Base-by-base conservation (phyloP, 176 grass and related monocot genomes). In the Poa annua region DNA sequence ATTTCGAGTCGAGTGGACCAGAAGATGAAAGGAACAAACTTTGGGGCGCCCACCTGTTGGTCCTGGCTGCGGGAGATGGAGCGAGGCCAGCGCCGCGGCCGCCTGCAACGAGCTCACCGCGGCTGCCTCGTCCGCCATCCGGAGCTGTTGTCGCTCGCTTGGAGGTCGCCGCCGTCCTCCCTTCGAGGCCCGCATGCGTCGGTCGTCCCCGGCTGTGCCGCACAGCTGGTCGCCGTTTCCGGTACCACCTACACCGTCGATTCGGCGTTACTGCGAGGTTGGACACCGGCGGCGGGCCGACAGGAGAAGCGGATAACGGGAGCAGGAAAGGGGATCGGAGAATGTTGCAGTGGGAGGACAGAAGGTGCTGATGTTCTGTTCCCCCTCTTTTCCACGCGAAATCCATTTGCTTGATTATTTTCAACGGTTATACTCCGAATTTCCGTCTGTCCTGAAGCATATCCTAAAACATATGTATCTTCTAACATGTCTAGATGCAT, bases 301-400 rank as follows among this genome's bases (percentile, higher is more conserved):
- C 21, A 5, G 68, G 39, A 71, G 69, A 13, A 48, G 69, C 21
- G 69, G 69, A 72, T 72, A 72, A 72, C 25, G 69, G 69, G 41
- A 47, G n/a, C 39, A 47, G 39, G 68, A 16, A 71, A 71, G 68
- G 68, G 68, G 69, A 72, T 72, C 69, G 11, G 42, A 48, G 42
- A 48, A 72, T 72, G 69, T 72, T 72, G 69, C 69, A 48, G 69
- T 48, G 68, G 68, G 68, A 47, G 68, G 68, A 48, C 68, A 5
- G 21, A 47, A 24, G 68, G 11, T 24, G 68, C 48, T 15, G 39
- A 24, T 42, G 42, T 47, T 25, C 6, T 47, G n/a, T 59, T 11
- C 8, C 7, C 11, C 45, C 11, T 12, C 13, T 12, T 5, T 50
- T 16, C 0, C n/a, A 21, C n/a, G 9, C 3, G 3, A 59, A 59